Percentiles rank a stretch among this genome's conserved stretches.
Evolutionary conservation across 1,139 yeast species (phyloP).

Genomic region (Arxiozyma telluris): DNA sequence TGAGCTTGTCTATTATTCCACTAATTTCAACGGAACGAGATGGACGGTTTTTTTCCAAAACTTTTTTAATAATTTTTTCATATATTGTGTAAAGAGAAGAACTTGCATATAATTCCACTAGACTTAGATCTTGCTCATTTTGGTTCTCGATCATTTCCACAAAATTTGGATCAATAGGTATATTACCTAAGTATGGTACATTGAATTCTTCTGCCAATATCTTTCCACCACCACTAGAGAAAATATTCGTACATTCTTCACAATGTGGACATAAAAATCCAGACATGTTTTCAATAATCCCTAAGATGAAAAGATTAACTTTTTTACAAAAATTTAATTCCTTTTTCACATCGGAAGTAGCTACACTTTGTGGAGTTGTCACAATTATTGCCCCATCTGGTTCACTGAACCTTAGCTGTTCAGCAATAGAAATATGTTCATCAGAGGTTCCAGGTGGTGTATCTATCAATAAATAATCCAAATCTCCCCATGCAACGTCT

Average conservation of each 20-base stretch:
- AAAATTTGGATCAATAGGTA: conserved; percentile 90
- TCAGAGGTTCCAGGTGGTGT: conserved; percentile 99
- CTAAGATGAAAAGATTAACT: conserved; percentile 71
- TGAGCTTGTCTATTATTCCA: not conserved
- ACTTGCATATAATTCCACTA: conserved; percentile 35
- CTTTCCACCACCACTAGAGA: conserved; percentile 90
- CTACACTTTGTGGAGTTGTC: conserved; percentile 93
- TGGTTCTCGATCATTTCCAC: conserved; percentile 68
- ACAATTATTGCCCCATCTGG: conserved; percentile 93
- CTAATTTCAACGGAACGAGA: conserved; percentile 4
- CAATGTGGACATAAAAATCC: conserved; percentile 96
- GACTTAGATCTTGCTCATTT: conserved; percentile 12
- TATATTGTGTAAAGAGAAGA: conserved; percentile 42
- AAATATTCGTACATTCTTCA: conserved; percentile 82
- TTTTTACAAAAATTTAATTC: conserved; percentile 88
- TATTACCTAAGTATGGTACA: conserved; percentile 68
- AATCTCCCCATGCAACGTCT: conserved; percentile 83
- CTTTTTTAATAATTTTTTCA: conserved; percentile 39
- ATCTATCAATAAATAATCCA: conserved; percentile 82
- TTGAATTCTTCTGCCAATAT: conserved; percentile 51
- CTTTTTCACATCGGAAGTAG: conserved; percentile 86
- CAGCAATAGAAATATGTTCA: conserved; percentile 95
- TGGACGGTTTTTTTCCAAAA: conserved; percentile 26
- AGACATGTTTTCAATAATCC: conserved; percentile 92
- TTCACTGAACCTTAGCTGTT: conserved; percentile 64